A percentile compares a stretch with the other conserved stretches of the same genome.
phyloP scores from a whole-genome alignment of 1,284 basidiomycete species.

The Leccinum colubrinum region DNA sequence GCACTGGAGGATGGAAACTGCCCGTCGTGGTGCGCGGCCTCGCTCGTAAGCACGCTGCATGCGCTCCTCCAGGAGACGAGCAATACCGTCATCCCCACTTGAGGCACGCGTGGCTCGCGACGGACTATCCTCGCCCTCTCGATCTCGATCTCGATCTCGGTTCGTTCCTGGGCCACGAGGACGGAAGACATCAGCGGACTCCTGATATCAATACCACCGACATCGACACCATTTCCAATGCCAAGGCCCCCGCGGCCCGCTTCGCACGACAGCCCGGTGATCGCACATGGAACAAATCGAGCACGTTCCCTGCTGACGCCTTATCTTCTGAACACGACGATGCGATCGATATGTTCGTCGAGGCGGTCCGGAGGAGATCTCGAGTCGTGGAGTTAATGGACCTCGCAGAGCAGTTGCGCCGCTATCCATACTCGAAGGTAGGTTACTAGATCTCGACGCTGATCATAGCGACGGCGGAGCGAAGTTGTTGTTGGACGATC shows the following conservation, averaged over 20 bases:
- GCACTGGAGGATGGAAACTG: constrained; percentile 51
- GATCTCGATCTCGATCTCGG: too few relatives aligned
- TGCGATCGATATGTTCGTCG: constrained; percentile 40
- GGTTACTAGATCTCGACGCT: too few relatives aligned
- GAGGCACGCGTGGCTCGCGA: too few relatives aligned
- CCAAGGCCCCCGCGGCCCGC: background rate
- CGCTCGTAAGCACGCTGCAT: constrained; percentile 41
- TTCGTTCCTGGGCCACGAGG: too few relatives aligned
- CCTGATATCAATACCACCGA: background rate
- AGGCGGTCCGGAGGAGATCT: too few relatives aligned
- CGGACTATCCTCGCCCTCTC: background rate
- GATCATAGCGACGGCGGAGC: background rate
- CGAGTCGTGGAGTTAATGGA: too few relatives aligned
- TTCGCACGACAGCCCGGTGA: background rate
- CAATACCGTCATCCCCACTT: constrained; percentile 7
- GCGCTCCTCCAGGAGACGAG: constrained; percentile 33
- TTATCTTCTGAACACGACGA: constrained; percentile 37
- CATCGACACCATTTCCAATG: background rate
- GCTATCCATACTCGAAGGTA: too few relatives aligned
- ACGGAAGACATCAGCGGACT: background rate
- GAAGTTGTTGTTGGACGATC: constrained; percentile 38
- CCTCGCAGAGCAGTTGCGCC: too few relatives aligned
- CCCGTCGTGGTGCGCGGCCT: constrained; percentile 41
- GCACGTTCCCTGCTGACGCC: constrained; percentile 27
- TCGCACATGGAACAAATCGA: constrained; percentile 34